A percentile compares a stretch with the other conserved stretches of the same genome.
phyloP scores from a whole-genome alignment of 225 moss, liverwort and hornwort genomes.

The Polytrichum commune region DNA sequence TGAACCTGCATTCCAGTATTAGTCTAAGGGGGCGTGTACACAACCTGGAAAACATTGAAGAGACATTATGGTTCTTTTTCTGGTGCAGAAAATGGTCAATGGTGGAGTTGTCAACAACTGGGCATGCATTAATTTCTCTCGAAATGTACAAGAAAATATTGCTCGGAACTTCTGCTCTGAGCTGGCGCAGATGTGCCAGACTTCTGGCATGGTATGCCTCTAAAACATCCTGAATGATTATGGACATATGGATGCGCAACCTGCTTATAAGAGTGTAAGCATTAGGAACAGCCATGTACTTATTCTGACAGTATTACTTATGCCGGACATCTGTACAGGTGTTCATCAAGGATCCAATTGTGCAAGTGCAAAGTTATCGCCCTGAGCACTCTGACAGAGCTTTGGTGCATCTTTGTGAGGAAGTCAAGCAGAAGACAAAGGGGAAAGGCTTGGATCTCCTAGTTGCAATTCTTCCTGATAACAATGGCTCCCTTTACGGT shows the following conservation, averaged over 20 bases:
- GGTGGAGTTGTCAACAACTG: constrained; percentile 76
- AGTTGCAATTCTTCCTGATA: constrained; percentile 87
- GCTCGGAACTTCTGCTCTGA: constrained; percentile 73
- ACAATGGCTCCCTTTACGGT: constrained; percentile 90
- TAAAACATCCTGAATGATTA: background rate
- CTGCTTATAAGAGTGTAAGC: no score
- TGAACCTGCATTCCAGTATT: background rate
- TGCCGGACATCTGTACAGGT: constrained; percentile 28
- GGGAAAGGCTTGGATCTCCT: constrained; percentile 76
- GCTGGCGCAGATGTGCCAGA: constrained; percentile 85
- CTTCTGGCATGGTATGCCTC: constrained; percentile 82
- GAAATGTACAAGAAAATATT: constrained; percentile 58
- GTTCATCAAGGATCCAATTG: constrained; percentile 63
- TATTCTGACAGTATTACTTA: no score
- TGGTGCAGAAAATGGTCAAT: constrained; percentile 91
- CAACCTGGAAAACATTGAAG: background rate
- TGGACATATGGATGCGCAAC: no score
- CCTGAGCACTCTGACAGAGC: constrained; percentile 84
- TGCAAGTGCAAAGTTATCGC: constrained; percentile 65
- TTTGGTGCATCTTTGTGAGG: constrained; percentile 58
- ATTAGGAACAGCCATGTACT: no score
- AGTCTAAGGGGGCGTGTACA: background rate
- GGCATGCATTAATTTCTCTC: constrained; percentile 92
- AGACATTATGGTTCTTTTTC: background rate
- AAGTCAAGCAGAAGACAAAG: constrained; percentile 45